Conservation (phyloP, 2,329 filamentous ascomycete genomes). For the Trichophyton equinum region DNA sequence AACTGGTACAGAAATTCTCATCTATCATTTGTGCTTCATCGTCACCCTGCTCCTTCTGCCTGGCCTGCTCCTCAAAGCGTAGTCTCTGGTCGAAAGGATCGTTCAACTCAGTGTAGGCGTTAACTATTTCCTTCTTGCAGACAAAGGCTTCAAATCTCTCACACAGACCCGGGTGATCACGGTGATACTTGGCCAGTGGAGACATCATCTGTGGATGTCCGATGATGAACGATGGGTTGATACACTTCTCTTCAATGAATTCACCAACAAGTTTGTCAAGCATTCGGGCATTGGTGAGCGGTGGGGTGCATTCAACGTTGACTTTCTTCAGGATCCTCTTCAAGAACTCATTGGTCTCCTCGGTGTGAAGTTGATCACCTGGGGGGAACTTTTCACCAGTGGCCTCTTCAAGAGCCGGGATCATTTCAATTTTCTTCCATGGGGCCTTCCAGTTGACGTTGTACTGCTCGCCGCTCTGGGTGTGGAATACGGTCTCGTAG, state of each 20-base stretch:
- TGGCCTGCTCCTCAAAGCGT: conserved; percentile 86
- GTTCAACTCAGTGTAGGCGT: conserved; percentile 96
- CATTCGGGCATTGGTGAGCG: conserved; percentile 88
- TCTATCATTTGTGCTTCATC: conserved; percentile 94
- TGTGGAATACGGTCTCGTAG: conserved; percentile 76
- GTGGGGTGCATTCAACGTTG: conserved; percentile 78
- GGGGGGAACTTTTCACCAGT: conserved; percentile 90
- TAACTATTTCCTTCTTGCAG: conserved; percentile 92
- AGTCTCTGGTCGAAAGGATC: conserved; percentile 89
- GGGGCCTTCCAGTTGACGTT: conserved; percentile 93
- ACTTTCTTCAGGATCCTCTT: conserved; percentile 73
- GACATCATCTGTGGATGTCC: conserved; percentile 86
- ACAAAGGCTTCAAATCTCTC: conserved; percentile 98
- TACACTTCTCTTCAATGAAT: conserved; percentile 85
- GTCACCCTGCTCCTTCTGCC: conserved; percentile 91
- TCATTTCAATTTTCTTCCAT: conserved; percentile 93
- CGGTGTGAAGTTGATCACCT: conserved; percentile 75
- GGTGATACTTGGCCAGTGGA: conserved; percentile 90
- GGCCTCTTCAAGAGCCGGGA: conserved; percentile 76
- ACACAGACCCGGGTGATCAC: conserved; percentile 66
- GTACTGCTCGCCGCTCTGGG: conserved; percentile 71
- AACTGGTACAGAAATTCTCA: conserved; percentile 81
- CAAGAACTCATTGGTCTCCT: conserved; percentile 81
- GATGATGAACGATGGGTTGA: conserved; percentile 85
- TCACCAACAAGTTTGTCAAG: conserved; percentile 89